Evolutionary conservation across 345 rosid species (phyloP).

Genomic region (Aurinia saxatilis): DNA sequence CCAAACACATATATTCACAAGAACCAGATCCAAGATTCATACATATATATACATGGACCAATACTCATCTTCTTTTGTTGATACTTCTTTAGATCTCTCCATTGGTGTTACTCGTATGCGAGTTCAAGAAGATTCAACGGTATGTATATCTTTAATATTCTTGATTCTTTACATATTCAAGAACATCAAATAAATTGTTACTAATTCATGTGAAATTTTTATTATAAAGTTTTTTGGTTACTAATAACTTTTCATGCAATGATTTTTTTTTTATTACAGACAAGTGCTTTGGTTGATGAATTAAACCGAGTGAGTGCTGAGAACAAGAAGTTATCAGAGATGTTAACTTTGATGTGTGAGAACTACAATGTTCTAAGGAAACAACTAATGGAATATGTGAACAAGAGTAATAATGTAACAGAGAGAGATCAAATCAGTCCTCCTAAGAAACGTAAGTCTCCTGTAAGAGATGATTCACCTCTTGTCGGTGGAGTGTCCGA

Average conservation of each 20-base stretch:
- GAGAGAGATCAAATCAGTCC: conserved; percentile 37
- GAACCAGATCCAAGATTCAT: conserved; percentile 7
- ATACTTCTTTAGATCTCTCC: conserved; percentile 58
- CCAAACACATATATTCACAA: conserved; percentile 1
- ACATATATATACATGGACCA: conserved; percentile 37
- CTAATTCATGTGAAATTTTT: neutral
- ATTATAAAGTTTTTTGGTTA: neutral
- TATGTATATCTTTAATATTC: conserved; percentile 3
- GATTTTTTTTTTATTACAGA: conserved; percentile 5
- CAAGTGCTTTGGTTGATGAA: conserved; percentile 57
- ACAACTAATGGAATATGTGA: conserved; percentile 52
- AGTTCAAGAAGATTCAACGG: conserved; percentile 33
- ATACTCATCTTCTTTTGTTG: conserved; percentile 35
- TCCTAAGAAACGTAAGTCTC: conserved; percentile 74
- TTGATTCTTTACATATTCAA: neutral
- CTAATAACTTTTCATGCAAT: conserved; percentile 1
- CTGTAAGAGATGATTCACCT: conserved; percentile 32
- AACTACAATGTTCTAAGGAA: conserved; percentile 60
- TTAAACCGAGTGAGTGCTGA: conserved; percentile 69
- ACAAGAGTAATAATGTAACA: conserved; percentile 40
- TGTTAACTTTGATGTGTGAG: conserved; percentile 67
- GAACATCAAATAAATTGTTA: neutral
- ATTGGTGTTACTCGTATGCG: conserved; percentile 32
- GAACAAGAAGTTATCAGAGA: conserved; percentile 80
- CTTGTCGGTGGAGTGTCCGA: conserved; percentile 52